These are phyloP conservation scores for Piper longum DNA, from an alignment of 164 flowering plant species.

Conservation along the genomic window DNA sequence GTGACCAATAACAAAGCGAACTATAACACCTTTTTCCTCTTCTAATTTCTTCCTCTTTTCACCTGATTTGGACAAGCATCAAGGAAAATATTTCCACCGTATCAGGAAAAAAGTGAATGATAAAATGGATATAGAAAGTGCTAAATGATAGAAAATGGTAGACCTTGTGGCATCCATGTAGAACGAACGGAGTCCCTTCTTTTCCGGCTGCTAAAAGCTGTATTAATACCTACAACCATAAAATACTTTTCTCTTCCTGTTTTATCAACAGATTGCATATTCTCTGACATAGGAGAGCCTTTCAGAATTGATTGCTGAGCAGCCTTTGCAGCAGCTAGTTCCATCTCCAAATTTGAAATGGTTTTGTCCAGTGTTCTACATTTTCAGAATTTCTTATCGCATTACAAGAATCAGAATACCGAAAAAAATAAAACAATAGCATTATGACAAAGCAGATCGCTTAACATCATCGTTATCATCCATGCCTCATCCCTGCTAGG, in stretches of 20 bases:
- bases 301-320: constrained; percentile 67
- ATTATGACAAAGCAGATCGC: too few species aligned
- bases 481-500: too few species aligned
- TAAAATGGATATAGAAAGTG: not conserved
- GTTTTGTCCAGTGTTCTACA: constrained; percentile 83
- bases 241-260: constrained; percentile 45
- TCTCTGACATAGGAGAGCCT: constrained; percentile 61
- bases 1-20: constrained; percentile 94
- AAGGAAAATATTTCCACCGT: not conserved
- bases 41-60: constrained; percentile 79
- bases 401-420: not conserved
- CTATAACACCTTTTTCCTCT: constrained; percentile 88
- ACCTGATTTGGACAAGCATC: constrained; percentile 23
- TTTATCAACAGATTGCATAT: constrained; percentile 24
- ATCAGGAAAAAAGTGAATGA: not conserved
- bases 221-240: constrained; percentile 90
- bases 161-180: constrained; percentile 98
- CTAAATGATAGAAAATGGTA: not conserved
- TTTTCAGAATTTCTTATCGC: not conserved
- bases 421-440: not conserved
- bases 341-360: constrained; percentile 90
- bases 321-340: constrained; percentile 90
- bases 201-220: constrained; percentile 96
- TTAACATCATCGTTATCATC: too few species aligned
- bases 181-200: constrained; percentile 94